These are phyloP conservation scores for Colletotrichum sp. DNA, from an alignment of 2,329 filamentous ascomycete species.

Conservation along the genomic window DNA sequence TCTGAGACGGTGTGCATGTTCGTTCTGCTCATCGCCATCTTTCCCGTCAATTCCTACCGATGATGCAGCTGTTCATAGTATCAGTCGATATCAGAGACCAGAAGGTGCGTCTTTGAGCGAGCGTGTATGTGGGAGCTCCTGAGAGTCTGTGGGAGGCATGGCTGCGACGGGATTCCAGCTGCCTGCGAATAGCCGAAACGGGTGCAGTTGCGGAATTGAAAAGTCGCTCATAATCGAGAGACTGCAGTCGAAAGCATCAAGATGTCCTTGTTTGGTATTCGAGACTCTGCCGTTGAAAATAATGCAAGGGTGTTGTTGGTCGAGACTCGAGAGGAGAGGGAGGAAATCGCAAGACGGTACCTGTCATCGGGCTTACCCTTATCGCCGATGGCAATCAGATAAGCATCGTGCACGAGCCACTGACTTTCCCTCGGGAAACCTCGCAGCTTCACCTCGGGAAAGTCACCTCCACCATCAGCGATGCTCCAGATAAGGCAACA, in stretches of 20 bases:
- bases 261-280: not conserved
- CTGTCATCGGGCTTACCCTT: not conserved
- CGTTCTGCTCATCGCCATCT: not conserved
- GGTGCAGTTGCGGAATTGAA: not conserved
- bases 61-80: not conserved
- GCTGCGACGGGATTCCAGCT: not conserved
- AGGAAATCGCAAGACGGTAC: not conserved
- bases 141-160: not conserved
- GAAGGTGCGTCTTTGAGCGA: not conserved
- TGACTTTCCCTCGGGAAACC: not conserved
- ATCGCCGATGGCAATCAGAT: not conserved
- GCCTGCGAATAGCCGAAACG: accelerated
- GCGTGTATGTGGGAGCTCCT: not conserved
- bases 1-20: accelerated
- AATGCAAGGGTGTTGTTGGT: not conserved
- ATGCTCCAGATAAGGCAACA: not conserved
- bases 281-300: not conserved
- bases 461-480: not conserved
- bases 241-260: not conserved
- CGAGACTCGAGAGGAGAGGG: not conserved
- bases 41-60: accelerated
- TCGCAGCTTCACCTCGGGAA: not conserved
- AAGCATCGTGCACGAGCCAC: not conserved
- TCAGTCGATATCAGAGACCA: not conserved
- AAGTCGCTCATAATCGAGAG: not conserved